These are phyloP conservation scores for Coelastrella sp. DNA, from an alignment of 139 green algal genomes.

Conservation along the genomic window DNA sequence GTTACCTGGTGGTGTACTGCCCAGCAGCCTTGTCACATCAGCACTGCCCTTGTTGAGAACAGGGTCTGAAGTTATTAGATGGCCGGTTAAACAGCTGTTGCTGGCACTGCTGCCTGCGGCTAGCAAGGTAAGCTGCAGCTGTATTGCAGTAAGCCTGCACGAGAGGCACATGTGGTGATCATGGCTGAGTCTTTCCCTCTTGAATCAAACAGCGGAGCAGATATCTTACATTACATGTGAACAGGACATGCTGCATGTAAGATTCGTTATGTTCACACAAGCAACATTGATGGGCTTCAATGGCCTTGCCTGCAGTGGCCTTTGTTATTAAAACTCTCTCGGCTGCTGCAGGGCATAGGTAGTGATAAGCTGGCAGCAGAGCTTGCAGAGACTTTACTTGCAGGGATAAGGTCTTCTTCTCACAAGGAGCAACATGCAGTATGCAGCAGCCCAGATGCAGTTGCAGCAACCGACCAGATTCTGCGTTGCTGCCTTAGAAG, in stretches of 20 bases:
- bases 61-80: neutral
- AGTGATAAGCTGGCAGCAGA: slow-evolving; percentile 9
- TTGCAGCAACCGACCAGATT: slow-evolving; percentile 10
- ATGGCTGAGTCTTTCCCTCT: no score
- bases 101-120: slow-evolving; percentile 30
- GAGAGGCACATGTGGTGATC: no score
- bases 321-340: no score
- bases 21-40: slow-evolving; percentile 4
- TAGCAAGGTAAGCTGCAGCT: neutral
- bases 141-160: no score
- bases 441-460: neutral
- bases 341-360: slow-evolving; percentile 6
- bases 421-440: neutral
- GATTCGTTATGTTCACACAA: neutral
- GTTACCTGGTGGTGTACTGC: slow-evolving; percentile 33
- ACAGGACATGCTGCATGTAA: neutral
- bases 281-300: no score
- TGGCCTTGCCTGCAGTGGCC: no score
- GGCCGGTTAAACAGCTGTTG: slow-evolving; percentile 15
- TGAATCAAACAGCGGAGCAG: neutral
- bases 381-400: slow-evolving; percentile 25
- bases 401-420: neutral
- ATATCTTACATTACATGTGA: neutral
- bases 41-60: slow-evolving; percentile 5
- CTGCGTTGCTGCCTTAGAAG: slow-evolving; percentile 27